These are phyloP conservation scores for Chalciporus chontae DNA, from an alignment of 768 basidiomycete genomes.

Conservation along the genomic window DNA sequence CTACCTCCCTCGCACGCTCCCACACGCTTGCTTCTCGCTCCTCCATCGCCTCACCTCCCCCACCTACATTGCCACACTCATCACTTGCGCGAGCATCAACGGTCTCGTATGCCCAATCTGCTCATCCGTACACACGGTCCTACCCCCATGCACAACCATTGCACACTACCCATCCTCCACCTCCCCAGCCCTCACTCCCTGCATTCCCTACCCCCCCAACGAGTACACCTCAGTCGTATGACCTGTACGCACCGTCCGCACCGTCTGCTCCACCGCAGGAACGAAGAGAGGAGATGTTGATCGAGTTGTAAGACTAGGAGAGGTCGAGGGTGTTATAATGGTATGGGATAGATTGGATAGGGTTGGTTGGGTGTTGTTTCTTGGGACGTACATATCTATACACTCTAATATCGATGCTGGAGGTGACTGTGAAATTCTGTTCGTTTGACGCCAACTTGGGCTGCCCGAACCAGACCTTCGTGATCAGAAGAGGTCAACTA, in stretches of 20 bases:
- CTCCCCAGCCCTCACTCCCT: conserved; percentile 37
- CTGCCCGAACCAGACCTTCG: too few species aligned
- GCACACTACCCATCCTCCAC: conserved; percentile 5
- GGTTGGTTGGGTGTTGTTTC: too few species aligned
- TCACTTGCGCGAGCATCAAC: conserved; percentile 23
- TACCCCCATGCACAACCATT: conserved; percentile 3
- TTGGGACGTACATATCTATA: neutral
- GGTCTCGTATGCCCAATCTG: conserved; percentile 17
- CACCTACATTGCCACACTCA: conserved; percentile 9
- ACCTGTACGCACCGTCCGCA: conserved; percentile 46
- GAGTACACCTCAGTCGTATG: conserved; percentile 49
- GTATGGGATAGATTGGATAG: too few species aligned
- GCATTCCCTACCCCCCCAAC: conserved; percentile 68
- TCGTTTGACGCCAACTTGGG: too few species aligned
- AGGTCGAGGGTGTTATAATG: neutral
- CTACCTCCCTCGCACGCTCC: conserved; percentile 22
- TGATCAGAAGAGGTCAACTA: too few species aligned
- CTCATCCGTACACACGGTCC: conserved; percentile 5
- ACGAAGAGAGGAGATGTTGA: conserved; percentile 57
- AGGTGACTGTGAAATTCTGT: neutral
- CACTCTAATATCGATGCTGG: neutral
- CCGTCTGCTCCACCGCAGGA: conserved; percentile 50
- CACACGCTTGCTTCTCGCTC: conserved; percentile 27
- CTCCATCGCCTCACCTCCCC: conserved; percentile 14
- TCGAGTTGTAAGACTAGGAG: conserved; percentile 33